Conservation (phyloP, 768 basidiomycete genomes). For the Ramaria rubella region DNA sequence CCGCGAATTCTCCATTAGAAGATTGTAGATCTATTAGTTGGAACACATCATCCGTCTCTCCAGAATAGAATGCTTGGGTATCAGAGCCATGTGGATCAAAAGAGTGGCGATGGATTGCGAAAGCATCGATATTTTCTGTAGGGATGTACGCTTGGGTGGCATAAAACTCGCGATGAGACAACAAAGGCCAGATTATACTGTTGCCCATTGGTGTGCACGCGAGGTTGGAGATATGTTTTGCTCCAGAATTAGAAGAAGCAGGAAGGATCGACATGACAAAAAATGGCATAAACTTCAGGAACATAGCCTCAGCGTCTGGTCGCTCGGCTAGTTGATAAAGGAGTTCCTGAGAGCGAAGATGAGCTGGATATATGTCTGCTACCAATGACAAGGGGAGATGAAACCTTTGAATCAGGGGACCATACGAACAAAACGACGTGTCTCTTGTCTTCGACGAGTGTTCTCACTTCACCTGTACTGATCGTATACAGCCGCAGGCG, state of each 20-base stretch:
- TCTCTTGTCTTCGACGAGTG: neutral
- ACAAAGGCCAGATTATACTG: slow-evolving; percentile 1
- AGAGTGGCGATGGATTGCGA: neutral
- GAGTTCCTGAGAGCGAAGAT: neutral
- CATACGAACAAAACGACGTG: neutral
- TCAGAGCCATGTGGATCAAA: neutral
- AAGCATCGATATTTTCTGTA: neutral
- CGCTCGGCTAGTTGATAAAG: neutral
- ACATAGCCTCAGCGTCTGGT: neutral
- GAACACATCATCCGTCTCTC: neutral
- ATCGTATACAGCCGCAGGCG: neutral
- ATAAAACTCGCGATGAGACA: neutral
- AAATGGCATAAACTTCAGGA: neutral
- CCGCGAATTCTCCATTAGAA: slow-evolving; percentile 7
- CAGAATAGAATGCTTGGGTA: neutral
- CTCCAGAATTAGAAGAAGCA: neutral
- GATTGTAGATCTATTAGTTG: neutral
- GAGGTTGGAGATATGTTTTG: neutral
- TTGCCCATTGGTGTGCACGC: neutral
- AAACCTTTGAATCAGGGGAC: slow-evolving; percentile 5
- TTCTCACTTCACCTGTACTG: slow-evolving; percentile 2
- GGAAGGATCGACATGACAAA: slow-evolving; percentile 3
- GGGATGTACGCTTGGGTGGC: neutral
- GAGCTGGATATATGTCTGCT: neutral
- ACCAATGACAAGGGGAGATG: neutral